A percentile compares a stretch with the other conserved stretches of the same genome.
Conservation (phyloP, 164 flowering plant genomes). For the Liquidambar formosana region DNA sequence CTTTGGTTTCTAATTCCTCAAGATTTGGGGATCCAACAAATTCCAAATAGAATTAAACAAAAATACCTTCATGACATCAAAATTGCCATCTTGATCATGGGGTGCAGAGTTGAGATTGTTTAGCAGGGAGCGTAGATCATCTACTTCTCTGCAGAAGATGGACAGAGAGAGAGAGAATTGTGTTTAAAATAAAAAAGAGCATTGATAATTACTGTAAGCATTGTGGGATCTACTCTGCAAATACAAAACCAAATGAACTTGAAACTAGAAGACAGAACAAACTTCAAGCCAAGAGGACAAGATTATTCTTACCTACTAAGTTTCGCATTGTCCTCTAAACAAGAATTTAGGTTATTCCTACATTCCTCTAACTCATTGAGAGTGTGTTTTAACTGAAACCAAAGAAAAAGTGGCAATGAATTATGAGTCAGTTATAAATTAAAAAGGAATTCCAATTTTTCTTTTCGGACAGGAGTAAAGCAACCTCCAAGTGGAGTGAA, state of each 20-base stretch:
- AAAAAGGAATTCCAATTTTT: neutral
- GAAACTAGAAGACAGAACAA: neutral
- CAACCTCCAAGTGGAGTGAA: constrained; percentile 59
- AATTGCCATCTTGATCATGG: constrained; percentile 20
- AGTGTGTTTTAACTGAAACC: constrained; percentile 56
- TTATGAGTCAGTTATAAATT: neutral
- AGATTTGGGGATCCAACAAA: neutral
- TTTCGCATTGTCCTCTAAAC: constrained; percentile 69
- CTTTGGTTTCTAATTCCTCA: neutral
- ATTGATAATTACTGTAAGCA: neutral
- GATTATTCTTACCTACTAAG: constrained; percentile 56
- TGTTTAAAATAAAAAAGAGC: neutral
- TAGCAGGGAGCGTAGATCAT: constrained; percentile 45
- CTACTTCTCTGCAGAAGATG: constrained; percentile 62
- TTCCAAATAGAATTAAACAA: neutral
- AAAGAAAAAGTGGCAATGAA: constrained; percentile 10
- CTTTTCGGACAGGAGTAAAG: constrained; percentile 4
- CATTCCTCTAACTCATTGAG: constrained; percentile 62
- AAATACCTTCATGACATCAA: constrained; percentile 35
- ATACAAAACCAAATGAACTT: neutral
- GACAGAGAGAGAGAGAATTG: neutral
- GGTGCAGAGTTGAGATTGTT: constrained; percentile 27
- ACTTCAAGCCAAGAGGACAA: constrained; percentile 1
- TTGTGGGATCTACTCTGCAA: neutral
- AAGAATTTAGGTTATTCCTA: constrained; percentile 55